Evolutionary conservation across 2,329 filamentous ascomycete genomes (phyloP).

Genomic region (Aureobasidium lini): DNA sequence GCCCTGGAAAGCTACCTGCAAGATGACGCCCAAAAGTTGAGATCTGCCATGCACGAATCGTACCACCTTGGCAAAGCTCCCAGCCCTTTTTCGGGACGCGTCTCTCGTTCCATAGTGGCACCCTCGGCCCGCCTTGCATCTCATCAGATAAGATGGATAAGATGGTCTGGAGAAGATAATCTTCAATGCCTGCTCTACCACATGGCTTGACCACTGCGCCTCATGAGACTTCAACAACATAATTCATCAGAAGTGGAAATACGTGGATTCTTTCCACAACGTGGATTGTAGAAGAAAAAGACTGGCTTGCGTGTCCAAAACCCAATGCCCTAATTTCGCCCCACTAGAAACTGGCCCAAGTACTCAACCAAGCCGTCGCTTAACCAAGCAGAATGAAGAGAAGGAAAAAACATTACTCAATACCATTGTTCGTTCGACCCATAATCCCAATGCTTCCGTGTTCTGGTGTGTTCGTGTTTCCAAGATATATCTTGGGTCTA

Average conservation of each 20-base stretch:
- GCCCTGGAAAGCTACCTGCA: background rate
- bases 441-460: background rate
- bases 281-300: background rate
- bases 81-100: background rate
- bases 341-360: background rate
- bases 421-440: background rate
- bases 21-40: background rate
- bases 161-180: background rate
- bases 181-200: background rate
- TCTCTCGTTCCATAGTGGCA: constrained; percentile 9
- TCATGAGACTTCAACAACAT: background rate
- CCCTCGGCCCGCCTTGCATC: background rate
- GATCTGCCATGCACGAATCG: constrained; percentile 7
- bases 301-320: background rate
- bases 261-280: background rate
- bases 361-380: background rate
- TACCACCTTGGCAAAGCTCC: constrained; percentile 1
- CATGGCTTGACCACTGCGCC: background rate
- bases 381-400: background rate
- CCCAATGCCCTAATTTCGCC: background rate
- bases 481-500: background rate
- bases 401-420: constrained; percentile 13
- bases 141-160: constrained; percentile 12
- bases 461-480: background rate
- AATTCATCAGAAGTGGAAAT: background rate